These are phyloP conservation scores for Beta corolliflora DNA, from an alignment of 179 eudicot genomes.

Conservation along the genomic window DNA sequence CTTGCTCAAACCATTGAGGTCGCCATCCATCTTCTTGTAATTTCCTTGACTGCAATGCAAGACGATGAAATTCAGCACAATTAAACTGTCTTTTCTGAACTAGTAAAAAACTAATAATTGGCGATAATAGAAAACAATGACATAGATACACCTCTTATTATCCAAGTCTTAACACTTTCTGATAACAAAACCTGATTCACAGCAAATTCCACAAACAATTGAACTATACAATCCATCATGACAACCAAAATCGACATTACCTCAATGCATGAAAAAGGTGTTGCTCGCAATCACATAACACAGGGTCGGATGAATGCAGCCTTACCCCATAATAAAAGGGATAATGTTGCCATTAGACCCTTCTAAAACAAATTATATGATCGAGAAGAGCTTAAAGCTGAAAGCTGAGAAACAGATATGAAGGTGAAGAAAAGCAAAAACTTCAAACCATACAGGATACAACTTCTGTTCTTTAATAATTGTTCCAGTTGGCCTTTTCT, in stretches of 20 bases:
- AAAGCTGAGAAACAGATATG: neutral
- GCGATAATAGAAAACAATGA: neutral
- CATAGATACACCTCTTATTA: neutral
- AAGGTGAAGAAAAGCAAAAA: neutral
- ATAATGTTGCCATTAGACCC: neutral
- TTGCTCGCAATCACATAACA: neutral
- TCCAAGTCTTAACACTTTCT: neutral
- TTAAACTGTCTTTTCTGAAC: neutral
- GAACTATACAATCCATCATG: neutral
- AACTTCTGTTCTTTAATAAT: too few relatives aligned
- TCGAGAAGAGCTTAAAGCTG: neutral
- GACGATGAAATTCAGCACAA: neutral
- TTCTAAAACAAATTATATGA: neutral
- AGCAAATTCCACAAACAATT: neutral
- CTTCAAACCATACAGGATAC: neutral
- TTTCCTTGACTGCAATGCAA: slow-evolving; percentile 64
- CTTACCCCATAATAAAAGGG: neutral
- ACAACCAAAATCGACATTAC: neutral
- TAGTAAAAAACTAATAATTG: neutral
- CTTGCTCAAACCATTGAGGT: slow-evolving; percentile 76
- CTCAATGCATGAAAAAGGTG: neutral
- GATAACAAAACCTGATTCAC: neutral
- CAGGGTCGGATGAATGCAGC: neutral
- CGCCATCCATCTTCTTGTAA: slow-evolving; percentile 94
- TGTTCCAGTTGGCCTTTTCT: too few relatives aligned